Base-by-base conservation (phyloP, 495 filamentous ascomycete species). In the Aspergillus egyptiacus region DNA sequence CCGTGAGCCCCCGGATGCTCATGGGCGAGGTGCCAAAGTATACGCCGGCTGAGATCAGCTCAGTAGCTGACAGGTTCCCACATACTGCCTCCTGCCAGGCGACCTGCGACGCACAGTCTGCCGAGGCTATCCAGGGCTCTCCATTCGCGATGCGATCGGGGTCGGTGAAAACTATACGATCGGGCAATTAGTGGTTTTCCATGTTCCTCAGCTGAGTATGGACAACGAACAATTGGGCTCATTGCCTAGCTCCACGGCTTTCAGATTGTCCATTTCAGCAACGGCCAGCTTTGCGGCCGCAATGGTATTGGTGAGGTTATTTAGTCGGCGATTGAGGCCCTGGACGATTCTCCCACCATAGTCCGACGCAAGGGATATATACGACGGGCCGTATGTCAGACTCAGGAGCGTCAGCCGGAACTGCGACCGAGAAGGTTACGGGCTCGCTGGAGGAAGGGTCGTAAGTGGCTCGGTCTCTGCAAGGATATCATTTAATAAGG, bases 191-290 rank as follows among this genome's bases (percentile, higher is more conserved):
- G 45, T 19, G 3, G 15, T 28, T 13, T n/a, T n/a, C 37, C 13
- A 9, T 9, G 24, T 8, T 5, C n/a, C 24, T 9, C 19, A 22
- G 14, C 11, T 20, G 35, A 22, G 18, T 20, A 8, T 20, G 5
- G n/a, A 3, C 2, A 34, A 51, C 73, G 50, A 61, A 78, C 79
- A 81, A 54, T 81, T 77, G 0, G 79, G 78, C 46, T 82, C 79
- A 42, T 83, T 83, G 1, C 80, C 78, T 1, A 83, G 63, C 54
- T 83, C 80, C 34, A 83, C 75, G 2, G 78, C 73, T 24, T 77
- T 67, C 17, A 82, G 56, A 48, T 80, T 82, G 7, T 49, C 56
- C 35, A 79, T 72, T 22, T 70, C 59, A 0, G 50, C 51, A 15
- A 71, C 66, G 1, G 70, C 75, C 1, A 74, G 58, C 31, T 65